Evolutionary conservation across 495 filamentous ascomycete genomes (phyloP), one percentile per base, ranked within the genome.

Genomic region (Lasiosphaeria miniovina): DNA sequence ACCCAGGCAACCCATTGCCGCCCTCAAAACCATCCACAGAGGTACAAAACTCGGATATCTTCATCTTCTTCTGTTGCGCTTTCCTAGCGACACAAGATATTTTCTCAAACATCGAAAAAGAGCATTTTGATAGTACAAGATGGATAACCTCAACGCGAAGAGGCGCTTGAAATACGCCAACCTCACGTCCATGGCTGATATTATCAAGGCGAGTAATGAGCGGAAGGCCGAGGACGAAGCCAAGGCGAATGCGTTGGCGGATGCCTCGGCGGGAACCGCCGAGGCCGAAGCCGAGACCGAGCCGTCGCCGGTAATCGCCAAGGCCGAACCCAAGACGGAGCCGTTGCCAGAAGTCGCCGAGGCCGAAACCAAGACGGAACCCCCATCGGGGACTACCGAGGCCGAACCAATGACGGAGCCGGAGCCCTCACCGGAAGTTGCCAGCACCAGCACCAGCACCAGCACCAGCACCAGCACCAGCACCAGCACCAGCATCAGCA

Each of bases 101-200:
- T 41, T 41, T 41, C 38, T 41, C 38, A 41, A 41, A 41, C 38
- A 6, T 41, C 12, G 38, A 41, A 41, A 41, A 41, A n/a, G 38
- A 41, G 38, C 38, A 41, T 41, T 41, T 41, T 6, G 38, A 41
- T 41, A 41, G 38, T 41, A 41, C 38, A 41, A 41, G 38, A 52
- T 52, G 49, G 52, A 54, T 24, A 12, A 31, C 12, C 52, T 54
- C 34, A 54, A 54, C 52, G 34, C 33, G 8, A 54, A 54, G 36
- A 9, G 52, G 33, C 32, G 52, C 33, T 40, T 54, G 33, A 54
- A 41, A 34, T 54, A 31, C 31, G 24, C 17, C 50, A 52, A 34
- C 5, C 52, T 14, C 33, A 41, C 10, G 36, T 6, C 34, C 36
- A 14, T 54, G 10, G 52, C 12, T n/a, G 52, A 54, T 36, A 54